phyloP scores from a whole-genome alignment of 2,329 filamentous ascomycete species.

The Amauroascus niger region DNA sequence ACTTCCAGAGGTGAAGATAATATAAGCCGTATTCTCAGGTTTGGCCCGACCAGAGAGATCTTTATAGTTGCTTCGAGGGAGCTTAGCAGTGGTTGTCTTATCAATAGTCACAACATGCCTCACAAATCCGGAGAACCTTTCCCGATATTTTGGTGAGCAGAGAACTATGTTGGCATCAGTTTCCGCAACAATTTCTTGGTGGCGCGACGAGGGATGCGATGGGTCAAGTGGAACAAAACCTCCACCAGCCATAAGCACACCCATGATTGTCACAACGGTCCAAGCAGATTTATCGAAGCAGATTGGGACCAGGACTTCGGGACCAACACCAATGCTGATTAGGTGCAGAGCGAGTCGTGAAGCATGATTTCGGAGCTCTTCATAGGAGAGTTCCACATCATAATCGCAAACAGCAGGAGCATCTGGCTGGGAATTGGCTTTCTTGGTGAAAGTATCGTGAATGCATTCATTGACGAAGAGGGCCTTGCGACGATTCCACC shows the following conservation, averaged over 20 bases:
- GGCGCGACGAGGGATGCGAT: slow-evolving; percentile 27
- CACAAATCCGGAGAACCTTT: slow-evolving; percentile 21
- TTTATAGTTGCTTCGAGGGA: slow-evolving; percentile 33
- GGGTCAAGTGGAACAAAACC: slow-evolving; percentile 70
- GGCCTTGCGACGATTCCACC: slow-evolving; percentile 25
- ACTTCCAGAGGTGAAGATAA: slow-evolving; percentile 77
- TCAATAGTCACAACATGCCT: slow-evolving; percentile 42
- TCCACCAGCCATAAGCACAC: slow-evolving; percentile 61
- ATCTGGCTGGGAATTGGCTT: slow-evolving; percentile 13
- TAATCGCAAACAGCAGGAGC: slow-evolving; percentile 19
- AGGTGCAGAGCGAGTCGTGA: slow-evolving; percentile 14
- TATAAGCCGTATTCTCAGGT: slow-evolving; percentile 50
- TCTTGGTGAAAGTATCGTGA: slow-evolving; percentile 20
- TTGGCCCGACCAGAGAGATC: slow-evolving; percentile 5
- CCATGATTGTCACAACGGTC: slow-evolving; percentile 66
- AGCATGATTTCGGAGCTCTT: slow-evolving; percentile 18
- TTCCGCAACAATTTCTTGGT: slow-evolving; percentile 14
- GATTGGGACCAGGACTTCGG: slow-evolving; percentile 16
- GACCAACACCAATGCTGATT: slow-evolving; percentile 11
- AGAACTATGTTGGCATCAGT: slow-evolving; percentile 14
- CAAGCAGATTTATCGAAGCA: slow-evolving; percentile 49
- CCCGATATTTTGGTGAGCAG: slow-evolving; percentile 12
- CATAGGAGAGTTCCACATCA: slow-evolving; percentile 18
- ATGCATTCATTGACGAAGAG: slow-evolving; percentile 14
- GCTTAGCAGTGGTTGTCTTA: slow-evolving; percentile 43